Conservation (phyloP, 371 early-diverging fungal species). For the Apophysomyces ossiformis region DNA sequence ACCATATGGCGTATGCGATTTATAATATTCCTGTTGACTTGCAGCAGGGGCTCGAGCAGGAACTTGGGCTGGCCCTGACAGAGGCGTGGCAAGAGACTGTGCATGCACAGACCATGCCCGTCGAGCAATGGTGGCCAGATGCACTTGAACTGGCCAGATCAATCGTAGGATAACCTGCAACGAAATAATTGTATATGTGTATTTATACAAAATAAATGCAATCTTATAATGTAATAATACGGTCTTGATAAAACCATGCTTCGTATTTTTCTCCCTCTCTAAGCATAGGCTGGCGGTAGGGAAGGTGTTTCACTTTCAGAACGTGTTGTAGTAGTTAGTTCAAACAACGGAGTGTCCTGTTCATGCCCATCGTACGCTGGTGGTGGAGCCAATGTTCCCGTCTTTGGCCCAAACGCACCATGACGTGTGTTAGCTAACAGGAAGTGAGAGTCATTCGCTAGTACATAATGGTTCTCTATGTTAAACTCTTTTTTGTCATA, state of each 20-base stretch:
- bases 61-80: conserved; percentile 28
- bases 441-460: too few relatives aligned
- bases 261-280: background rate
- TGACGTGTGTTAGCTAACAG: conserved; percentile 71
- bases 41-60: conserved; percentile 43
- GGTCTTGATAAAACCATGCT: too few relatives aligned
- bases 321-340: background rate
- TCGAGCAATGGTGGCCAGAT: background rate
- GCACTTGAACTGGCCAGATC: background rate
- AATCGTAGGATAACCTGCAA: background rate
- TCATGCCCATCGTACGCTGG: conserved; percentile 55
- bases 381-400: conserved; percentile 58
- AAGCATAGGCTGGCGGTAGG: background rate
- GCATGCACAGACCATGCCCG: background rate
- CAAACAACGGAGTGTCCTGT: background rate
- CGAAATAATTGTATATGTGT: background rate
- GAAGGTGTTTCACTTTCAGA: background rate
- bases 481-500: too few relatives aligned
- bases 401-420: conserved; percentile 69
- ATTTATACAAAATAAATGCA: background rate
- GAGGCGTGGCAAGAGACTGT: conserved; percentile 17
- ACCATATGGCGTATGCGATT: conserved; percentile 41
- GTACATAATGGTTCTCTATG: too few relatives aligned
- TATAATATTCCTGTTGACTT: conserved; percentile 39
- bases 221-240: background rate